Evolutionary conservation across 2,329 filamentous ascomycete genomes (phyloP), one percentile per base, ranked within the genome.

Genomic region (Monilinia vaccinii-corymbosi): DNA sequence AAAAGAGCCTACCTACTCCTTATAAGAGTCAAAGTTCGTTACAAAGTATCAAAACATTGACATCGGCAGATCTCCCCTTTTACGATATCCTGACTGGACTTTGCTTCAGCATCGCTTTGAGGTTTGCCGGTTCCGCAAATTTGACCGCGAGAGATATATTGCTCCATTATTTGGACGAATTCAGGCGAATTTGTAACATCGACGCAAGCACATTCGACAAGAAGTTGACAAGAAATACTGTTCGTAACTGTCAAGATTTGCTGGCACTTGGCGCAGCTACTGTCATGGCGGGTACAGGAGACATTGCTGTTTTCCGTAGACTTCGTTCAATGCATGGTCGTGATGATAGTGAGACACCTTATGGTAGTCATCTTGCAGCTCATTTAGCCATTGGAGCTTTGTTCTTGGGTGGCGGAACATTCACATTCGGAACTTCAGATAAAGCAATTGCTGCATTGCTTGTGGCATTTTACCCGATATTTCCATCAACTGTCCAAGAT

Each of bases 271-370:
- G 91, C 7, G 84, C 85, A 25, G 86, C 94, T 0, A 90, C 88
- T 2, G 90, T 97, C 56, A 97, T 97, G 93, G 91, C 95, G 7
- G 94, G 94, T 32, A 96, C 91, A 0, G 94, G 95, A 44, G 95
- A 99, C 70, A 77, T 99, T 23, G 76, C 83, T 2, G 86, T 96
- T 1, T 88, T 97, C 68, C 86, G 94, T 25, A 86, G 93, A 16
- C 79, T 99, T 36, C 87, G 94, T 18, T 85, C 89, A 18, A 81
- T 99, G 44, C 95, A 99, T 71, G 93, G 92, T 25, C 86, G 92
- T 18, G 85, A 92, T 57, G 89, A 96, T 61, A 77, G 82, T 1
- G 89, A 94, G 42, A 93, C 88, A 0, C 87, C 92, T 0, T 99
- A 97, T 70, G 94, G 94, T 49, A 96, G 91, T 58, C 93, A 99